These are phyloP conservation scores for Colletotrichum chlorophyti DNA, from an alignment of 2,329 filamentous ascomycete genomes.

Conservation along the genomic window DNA sequence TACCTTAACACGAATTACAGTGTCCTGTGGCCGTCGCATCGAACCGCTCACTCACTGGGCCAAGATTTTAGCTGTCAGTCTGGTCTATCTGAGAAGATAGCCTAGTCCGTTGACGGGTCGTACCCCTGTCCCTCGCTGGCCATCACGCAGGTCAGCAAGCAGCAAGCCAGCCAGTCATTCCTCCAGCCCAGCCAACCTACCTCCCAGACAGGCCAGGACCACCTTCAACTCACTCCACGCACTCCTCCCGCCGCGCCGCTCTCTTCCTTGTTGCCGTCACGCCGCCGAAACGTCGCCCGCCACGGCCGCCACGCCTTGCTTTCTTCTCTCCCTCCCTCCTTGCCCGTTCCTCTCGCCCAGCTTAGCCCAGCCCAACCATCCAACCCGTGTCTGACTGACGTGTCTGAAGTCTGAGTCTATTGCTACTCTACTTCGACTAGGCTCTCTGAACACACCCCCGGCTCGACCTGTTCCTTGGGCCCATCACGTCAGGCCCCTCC, in stretches of 20 bases:
- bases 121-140: constrained; percentile 25
- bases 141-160: constrained; percentile 27
- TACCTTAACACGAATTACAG: constrained; percentile 25
- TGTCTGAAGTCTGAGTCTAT: constrained; percentile 25
- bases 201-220: constrained; percentile 18
- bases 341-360: no score
- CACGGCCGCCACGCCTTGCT: constrained; percentile 16
- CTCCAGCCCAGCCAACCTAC: constrained; percentile 10
- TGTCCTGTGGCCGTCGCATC: neutral
- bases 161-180: constrained; percentile 21
- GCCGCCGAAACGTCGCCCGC: constrained; percentile 18
- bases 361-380: constrained; percentile 13
- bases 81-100: constrained; percentile 23
- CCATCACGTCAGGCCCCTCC: constrained; percentile 10
- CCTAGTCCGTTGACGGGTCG: constrained; percentile 21
- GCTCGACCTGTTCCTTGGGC: constrained; percentile 9
- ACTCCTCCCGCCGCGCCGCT: constrained; percentile 16
- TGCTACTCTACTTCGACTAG: constrained; percentile 18
- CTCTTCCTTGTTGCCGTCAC: constrained; percentile 23
- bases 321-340: constrained; percentile 3
- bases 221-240: constrained; percentile 22
- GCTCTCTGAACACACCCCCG: constrained; percentile 6
- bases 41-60: constrained; percentile 6
- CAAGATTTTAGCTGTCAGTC: constrained; percentile 15
- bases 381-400: constrained; percentile 9